These are phyloP conservation scores for Chrysanthemum makinoi DNA, from an alignment of 129 eudicot genomes.

Conservation along the genomic window DNA sequence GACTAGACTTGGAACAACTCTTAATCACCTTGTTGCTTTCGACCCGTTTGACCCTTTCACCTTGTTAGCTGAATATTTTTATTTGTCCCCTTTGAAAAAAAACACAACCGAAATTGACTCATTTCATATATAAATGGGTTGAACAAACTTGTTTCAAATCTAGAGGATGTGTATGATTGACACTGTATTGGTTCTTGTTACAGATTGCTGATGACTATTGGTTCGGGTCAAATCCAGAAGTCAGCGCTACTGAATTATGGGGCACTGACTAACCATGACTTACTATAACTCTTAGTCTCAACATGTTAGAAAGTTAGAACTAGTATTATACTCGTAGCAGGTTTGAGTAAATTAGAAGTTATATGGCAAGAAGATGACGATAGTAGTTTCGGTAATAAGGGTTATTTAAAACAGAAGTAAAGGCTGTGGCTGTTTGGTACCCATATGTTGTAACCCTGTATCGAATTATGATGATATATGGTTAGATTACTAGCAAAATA, in stretches of 20 bases:
- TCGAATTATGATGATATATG: conserved; percentile 11
- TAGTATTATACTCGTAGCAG: conserved; percentile 23
- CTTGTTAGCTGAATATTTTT: conserved; percentile 1
- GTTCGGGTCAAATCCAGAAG: conserved; percentile 49
- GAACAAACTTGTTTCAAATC: background rate
- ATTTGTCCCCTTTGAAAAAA: background rate
- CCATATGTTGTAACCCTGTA: conserved; percentile 23
- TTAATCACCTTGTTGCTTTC: background rate
- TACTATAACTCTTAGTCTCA: background rate
- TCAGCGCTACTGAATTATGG: conserved; percentile 61
- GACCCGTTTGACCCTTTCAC: background rate
- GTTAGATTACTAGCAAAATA: background rate
- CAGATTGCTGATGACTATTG: conserved; percentile 71
- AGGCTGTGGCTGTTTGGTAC: conserved; percentile 31
- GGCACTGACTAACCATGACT: conserved; percentile 30
- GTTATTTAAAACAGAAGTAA: conserved; percentile 19
- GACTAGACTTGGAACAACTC: background rate
- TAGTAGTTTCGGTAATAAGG: conserved; percentile 15
- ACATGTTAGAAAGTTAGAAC: conserved; percentile 31
- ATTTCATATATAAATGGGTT: background rate
- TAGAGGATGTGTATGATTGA: background rate
- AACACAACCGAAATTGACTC: background rate
- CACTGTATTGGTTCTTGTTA: conserved; percentile 19
- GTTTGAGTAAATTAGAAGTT: conserved; percentile 9
- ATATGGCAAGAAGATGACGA: conserved; percentile 16